Conservation (phyloP, 139 green algal species). For the Volvox reticuliferus region DNA sequence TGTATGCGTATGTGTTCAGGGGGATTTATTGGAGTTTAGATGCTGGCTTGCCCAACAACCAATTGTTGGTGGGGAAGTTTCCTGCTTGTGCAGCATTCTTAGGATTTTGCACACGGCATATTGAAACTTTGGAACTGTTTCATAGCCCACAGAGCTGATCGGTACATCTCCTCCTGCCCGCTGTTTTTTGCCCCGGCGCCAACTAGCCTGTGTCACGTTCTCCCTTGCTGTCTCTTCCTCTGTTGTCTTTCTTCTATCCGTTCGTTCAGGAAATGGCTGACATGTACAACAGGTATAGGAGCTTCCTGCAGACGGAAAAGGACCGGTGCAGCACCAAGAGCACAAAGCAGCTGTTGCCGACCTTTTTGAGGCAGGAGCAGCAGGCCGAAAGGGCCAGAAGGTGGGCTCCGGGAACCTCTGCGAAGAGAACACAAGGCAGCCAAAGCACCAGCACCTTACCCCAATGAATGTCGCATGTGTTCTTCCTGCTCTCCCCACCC, state of each 20-base stretch:
- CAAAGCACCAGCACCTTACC: no score
- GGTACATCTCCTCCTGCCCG: background rate
- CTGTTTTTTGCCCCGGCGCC: background rate
- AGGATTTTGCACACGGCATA: background rate
- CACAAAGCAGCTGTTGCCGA: background rate
- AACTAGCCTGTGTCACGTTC: background rate
- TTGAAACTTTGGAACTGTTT: background rate
- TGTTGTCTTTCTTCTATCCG: background rate
- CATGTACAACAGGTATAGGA: constrained; percentile 23
- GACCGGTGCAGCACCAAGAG: constrained; percentile 3
- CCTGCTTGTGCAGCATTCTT: background rate
- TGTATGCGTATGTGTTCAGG: background rate
- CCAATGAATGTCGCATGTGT: no score
- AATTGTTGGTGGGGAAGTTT: no score
- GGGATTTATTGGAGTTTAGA: background rate
- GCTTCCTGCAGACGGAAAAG: constrained; percentile 31
- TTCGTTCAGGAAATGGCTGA: background rate
- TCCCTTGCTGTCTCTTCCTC: background rate
- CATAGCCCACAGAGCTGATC: background rate
- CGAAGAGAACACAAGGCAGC: no score
- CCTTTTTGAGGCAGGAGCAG: constrained; percentile 3
- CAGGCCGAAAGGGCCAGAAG: background rate
- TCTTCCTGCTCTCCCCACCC: no score
- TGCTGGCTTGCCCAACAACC: no score
- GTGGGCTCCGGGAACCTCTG: background rate